Base-by-base conservation (phyloP, 768 basidiomycete genomes). In the Zangia roseola region DNA sequence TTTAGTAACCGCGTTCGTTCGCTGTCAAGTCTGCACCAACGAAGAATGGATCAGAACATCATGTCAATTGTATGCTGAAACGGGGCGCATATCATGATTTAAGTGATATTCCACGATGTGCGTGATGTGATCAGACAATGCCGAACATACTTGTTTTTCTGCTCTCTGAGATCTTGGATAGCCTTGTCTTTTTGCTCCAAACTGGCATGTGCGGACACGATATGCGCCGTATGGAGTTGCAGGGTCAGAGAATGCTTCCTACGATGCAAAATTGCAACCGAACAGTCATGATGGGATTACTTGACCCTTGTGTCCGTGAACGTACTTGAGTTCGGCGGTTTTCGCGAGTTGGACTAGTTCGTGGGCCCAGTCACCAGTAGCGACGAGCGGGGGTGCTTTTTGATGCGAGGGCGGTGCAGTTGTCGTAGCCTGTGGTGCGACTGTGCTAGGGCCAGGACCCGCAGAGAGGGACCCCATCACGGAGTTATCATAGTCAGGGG, bases 281-380 rank as follows among this genome's bases (percentile, higher is more conserved):
- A 49, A 43, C 41, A 38, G 46, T 47, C 52, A 47, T 36, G 47
- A 40, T 35, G 39, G 20, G 10, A 44, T 8, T 19, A 14, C 39
- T 33, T 16, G 43, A 21, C 30, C 45, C 41, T 33, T 21, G 20
- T 38, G 38, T 12, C 33, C 14, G 41, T 38, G 33, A 45, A 79
- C 87, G 58, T 65, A 92, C 90, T 92, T 92, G 60, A 92, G 77
- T 64, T 92, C 90, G 9, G 90, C 90, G 2, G 87, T 89, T 71
- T 88, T 91, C 6, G 90, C 90, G 10, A 92, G 77, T 44, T 91
- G 87, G 26, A 92, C 85, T 36, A 92, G 77, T 67, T 90, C 87
- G 58, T 85, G 86, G 23, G 88, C 90, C 90, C 90, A 92, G 66
- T 91, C 88, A 9, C 88, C 90, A 17, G 81, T 84, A 5, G 90